Conservation (phyloP, 164 flowering plant genomes). For the Tinospora cordifolia region DNA sequence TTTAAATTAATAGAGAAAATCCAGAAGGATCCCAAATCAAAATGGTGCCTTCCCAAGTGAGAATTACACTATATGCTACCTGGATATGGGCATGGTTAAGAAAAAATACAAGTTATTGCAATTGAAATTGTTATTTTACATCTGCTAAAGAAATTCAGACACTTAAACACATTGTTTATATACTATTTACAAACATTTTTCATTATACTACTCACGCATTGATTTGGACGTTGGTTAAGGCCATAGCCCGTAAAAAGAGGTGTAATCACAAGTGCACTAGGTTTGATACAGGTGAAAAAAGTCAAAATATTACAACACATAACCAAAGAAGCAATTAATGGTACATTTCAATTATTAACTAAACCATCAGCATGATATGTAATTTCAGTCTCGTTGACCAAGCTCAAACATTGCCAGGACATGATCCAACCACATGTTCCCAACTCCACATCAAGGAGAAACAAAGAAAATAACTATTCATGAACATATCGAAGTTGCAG, state of each 20-base stretch:
- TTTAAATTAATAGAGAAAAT: background rate
- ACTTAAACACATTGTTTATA: background rate
- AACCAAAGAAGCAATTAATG: background rate
- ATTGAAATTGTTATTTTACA: too few relatives aligned
- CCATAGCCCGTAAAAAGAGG: background rate
- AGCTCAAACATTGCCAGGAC: background rate
- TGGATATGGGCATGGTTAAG: background rate
- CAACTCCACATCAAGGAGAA: background rate
- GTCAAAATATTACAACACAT: background rate
- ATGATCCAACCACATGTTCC: background rate
- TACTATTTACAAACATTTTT: background rate
- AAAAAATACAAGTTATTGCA: background rate
- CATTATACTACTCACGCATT: too few relatives aligned
- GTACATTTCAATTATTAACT: background rate
- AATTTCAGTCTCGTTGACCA: background rate
- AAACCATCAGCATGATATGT: too few relatives aligned
- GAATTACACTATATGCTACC: background rate
- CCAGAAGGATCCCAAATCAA: background rate
- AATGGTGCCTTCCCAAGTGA: background rate
- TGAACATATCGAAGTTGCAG: background rate
- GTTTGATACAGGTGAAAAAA: background rate
- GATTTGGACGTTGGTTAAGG: background rate
- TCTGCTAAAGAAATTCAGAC: too few relatives aligned
- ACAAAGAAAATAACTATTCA: background rate
- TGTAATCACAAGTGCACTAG: background rate